These are phyloP conservation scores for Didymella keratinophila DNA, from an alignment of 2,329 filamentous ascomycete genomes.

Conservation along the genomic window DNA sequence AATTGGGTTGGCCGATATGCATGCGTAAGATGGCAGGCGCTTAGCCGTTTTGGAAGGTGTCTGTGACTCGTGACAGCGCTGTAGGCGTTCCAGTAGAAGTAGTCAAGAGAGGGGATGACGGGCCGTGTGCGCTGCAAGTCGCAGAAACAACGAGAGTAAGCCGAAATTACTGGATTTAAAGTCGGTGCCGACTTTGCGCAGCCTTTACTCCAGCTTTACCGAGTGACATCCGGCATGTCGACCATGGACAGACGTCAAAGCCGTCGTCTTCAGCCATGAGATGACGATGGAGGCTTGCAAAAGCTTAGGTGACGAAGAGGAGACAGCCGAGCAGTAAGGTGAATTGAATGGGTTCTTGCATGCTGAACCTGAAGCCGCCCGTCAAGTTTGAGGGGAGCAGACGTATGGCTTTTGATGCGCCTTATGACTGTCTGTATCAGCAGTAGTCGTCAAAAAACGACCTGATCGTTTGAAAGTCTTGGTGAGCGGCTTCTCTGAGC, in stretches of 20 bases:
- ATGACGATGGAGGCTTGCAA: constrained; percentile 7
- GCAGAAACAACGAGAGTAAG: constrained; percentile 6
- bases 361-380: not conserved
- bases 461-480: too few relatives aligned
- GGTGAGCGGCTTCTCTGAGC: not conserved
- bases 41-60: constrained; percentile 18
- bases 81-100: not conserved
- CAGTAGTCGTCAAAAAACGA: not conserved
- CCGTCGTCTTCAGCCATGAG: not conserved
- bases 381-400: not conserved
- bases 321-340: not conserved
- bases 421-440: not conserved
- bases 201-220: constrained; percentile 4
- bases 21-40: constrained; percentile 11
- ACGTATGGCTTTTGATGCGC: not conserved
- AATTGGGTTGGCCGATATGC: not conserved
- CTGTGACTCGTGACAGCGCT: not conserved
- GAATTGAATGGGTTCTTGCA: too few relatives aligned
- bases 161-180: not conserved
- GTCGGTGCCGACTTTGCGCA: constrained; percentile 16
- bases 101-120: not conserved
- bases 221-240: constrained; percentile 3
- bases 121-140: not conserved
- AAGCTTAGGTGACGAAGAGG: not conserved
- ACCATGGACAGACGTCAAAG: not conserved